Percentiles rank a stretch among this genome's conserved stretches.
Evolutionary conservation across 768 basidiomycete species (phyloP).

Genomic region (Xerocomus brunneocitrinus): DNA sequence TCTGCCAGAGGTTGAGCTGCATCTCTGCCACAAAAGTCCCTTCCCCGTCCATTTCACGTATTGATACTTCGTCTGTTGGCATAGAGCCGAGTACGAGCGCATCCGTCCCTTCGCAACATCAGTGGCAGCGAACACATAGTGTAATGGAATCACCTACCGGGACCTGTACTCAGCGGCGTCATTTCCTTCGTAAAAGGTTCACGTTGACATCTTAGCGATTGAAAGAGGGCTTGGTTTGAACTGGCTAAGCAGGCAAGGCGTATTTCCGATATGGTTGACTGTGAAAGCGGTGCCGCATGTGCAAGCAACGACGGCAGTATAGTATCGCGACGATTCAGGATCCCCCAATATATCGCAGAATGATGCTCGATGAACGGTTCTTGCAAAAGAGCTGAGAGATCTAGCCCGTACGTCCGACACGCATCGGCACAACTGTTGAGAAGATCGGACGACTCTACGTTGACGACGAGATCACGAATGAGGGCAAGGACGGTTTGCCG

Average conservation of each 20-base stretch:
- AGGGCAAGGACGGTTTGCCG: slow-evolving; percentile 49
- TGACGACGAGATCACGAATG: slow-evolving; percentile 49
- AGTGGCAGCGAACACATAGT: not conserved
- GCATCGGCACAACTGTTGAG: slow-evolving; percentile 50
- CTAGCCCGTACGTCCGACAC: slow-evolving; percentile 45
- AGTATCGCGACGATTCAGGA: slow-evolving; percentile 46
- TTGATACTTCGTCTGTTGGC: slow-evolving; percentile 51
- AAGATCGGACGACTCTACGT: slow-evolving; percentile 15
- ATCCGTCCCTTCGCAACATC: slow-evolving; percentile 38
- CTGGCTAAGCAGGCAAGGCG: slow-evolving; percentile 55
- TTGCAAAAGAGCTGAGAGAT: slow-evolving; percentile 54
- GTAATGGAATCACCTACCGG: slow-evolving; percentile 3
- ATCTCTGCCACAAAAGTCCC: slow-evolving; percentile 48
- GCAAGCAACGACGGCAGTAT: slow-evolving; percentile 50
- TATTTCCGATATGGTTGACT: slow-evolving; percentile 52
- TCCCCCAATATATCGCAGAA: slow-evolving; percentile 70
- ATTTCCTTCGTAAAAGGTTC: slow-evolving; percentile 8
- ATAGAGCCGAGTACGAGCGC: slow-evolving; percentile 40
- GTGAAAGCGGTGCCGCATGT: slow-evolving; percentile 43
- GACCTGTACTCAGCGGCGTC: slow-evolving; percentile 9
- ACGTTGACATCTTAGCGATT: slow-evolving; percentile 17
- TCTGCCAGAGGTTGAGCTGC: slow-evolving; percentile 55
- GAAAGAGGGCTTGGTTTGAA: slow-evolving; percentile 25
- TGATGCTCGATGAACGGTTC: slow-evolving; percentile 60
- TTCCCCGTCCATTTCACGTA: slow-evolving; percentile 47